Percentiles rank a stretch among this genome's conserved stretches.
phyloP scores from a whole-genome alignment of 345 rosid genomes.

The Sonneratia caseolaris region DNA sequence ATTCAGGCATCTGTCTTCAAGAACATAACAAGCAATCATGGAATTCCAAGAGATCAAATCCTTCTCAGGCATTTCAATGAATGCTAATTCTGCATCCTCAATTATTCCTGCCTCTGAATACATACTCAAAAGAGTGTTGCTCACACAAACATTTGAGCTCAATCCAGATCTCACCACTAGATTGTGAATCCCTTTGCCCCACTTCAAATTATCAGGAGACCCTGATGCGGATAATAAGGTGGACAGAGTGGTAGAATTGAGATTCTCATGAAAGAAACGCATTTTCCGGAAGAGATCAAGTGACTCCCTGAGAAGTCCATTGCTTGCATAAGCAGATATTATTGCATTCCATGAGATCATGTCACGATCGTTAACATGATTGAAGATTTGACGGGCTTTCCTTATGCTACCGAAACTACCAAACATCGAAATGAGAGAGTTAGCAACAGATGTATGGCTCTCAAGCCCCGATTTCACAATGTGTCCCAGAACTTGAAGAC shows the following conservation, averaged over 20 bases:
- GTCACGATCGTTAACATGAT: conserved; percentile 47
- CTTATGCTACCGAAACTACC: conserved; percentile 36
- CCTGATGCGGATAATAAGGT: conserved; percentile 47
- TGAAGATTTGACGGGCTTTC: conserved; percentile 43
- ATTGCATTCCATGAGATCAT: conserved; percentile 81
- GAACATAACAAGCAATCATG: conserved; percentile 51
- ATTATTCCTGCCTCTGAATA: conserved; percentile 54
- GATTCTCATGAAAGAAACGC: conserved; percentile 37
- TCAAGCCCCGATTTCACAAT: conserved; percentile 49
- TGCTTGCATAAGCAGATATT: conserved; percentile 43
- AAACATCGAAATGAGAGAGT: conserved; percentile 69
- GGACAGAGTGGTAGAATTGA: conserved; percentile 62
- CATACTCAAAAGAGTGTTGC: conserved; percentile 66
- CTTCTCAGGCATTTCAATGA: conserved; percentile 48
- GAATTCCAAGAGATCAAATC: conserved; percentile 84
- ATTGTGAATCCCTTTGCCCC: conserved; percentile 71
- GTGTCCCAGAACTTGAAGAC: conserved; percentile 53
- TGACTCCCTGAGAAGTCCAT: conserved; percentile 39
- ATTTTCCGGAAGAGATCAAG: conserved; percentile 37
- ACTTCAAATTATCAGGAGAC: conserved; percentile 46
- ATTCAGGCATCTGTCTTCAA: conserved; percentile 40
- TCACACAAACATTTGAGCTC: conserved; percentile 34
- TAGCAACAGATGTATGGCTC: conserved; percentile 48
- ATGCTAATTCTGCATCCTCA: conserved; percentile 51
- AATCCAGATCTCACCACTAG: conserved; percentile 49